These are phyloP conservation scores for Aspergillus novofumigatus DNA, from an alignment of 2,329 filamentous ascomycete species.

Conservation along the genomic window DNA sequence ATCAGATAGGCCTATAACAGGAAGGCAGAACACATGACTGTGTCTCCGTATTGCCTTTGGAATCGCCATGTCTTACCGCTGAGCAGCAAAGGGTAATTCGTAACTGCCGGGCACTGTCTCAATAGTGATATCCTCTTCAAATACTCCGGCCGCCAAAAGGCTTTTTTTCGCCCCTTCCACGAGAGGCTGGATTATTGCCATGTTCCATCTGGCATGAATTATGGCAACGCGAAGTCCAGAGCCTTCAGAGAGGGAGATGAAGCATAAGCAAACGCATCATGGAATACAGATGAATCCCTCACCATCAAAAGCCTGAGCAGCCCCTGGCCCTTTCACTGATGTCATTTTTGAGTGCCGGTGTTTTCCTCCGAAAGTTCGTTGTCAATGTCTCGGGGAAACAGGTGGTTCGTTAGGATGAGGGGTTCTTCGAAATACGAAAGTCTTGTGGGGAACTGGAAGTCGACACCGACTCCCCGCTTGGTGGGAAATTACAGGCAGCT, in stretches of 20 bases:
- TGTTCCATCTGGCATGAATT: slow-evolving; percentile 94
- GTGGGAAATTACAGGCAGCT: background rate
- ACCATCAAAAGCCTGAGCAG: slow-evolving; percentile 56
- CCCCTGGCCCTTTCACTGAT: slow-evolving; percentile 60
- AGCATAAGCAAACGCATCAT: slow-evolving; percentile 10
- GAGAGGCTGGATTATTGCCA: slow-evolving; percentile 78
- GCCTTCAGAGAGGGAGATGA: slow-evolving; percentile 39
- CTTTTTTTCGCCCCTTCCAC: slow-evolving; percentile 75
- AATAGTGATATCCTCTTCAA: slow-evolving; percentile 79
- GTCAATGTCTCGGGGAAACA: background rate
- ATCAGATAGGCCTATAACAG: background rate
- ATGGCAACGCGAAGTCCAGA: slow-evolving; percentile 83
- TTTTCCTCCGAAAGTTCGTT: background rate
- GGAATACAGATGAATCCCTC: slow-evolving; percentile 18
- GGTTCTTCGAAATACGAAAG: background rate
- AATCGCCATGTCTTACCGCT: slow-evolving; percentile 56
- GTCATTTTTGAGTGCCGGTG: slow-evolving; percentile 36
- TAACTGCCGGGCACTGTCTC: slow-evolving; percentile 91
- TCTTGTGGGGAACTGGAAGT: background rate
- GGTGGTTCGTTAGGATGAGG: background rate
- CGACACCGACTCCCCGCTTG: background rate
- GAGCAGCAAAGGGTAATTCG: slow-evolving; percentile 87
- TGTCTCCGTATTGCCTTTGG: background rate
- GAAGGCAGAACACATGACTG: background rate
- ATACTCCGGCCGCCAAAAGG: slow-evolving; percentile 74